phyloP scores from a whole-genome alignment of 805 yeast species.

The Candida ovalis region DNA sequence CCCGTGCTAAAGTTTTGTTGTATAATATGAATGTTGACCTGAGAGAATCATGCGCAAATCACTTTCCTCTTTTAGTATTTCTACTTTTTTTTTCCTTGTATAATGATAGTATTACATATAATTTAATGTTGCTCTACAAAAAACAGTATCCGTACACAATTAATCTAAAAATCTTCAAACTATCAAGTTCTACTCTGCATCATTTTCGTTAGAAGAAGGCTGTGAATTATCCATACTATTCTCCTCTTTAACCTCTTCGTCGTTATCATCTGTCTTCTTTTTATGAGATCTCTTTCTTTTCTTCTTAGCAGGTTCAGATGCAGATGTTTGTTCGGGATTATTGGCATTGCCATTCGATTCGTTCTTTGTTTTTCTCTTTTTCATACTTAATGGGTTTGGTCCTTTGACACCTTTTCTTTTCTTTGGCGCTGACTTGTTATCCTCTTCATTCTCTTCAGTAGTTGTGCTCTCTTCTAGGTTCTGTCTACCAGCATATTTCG shows the following conservation, averaged over 20 bases:
- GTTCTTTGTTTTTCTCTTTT: conserved; percentile 55
- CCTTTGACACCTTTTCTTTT: conserved; percentile 70
- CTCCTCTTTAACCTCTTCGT: neutral
- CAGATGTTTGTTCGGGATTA: conserved; percentile 15
- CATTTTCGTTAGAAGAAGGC: neutral
- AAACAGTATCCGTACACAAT: neutral
- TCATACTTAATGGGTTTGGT: conserved; percentile 89
- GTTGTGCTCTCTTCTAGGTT: conserved; percentile 6
- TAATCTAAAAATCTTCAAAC: neutral
- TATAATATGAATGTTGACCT: too few relatives aligned
- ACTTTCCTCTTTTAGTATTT: neutral
- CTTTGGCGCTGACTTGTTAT: conserved; percentile 26
- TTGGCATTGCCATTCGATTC: conserved; percentile 10
- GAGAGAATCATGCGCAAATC: too few relatives aligned
- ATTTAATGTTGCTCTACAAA: neutral
- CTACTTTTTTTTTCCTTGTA: neutral
- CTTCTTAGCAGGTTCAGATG: conserved; percentile 4
- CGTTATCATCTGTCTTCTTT: conserved; percentile 5
- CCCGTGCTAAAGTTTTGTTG: too few relatives aligned
- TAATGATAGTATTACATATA: neutral
- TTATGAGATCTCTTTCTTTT: conserved; percentile 23
- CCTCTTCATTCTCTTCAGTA: conserved; percentile 14
- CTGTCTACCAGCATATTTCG: conserved; percentile 43
- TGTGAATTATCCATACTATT: neutral
- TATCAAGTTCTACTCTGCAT: neutral